These are phyloP conservation scores for Trichosporon inkin DNA, from an alignment of 1,284 basidiomycete species.

Conservation along the genomic window DNA sequence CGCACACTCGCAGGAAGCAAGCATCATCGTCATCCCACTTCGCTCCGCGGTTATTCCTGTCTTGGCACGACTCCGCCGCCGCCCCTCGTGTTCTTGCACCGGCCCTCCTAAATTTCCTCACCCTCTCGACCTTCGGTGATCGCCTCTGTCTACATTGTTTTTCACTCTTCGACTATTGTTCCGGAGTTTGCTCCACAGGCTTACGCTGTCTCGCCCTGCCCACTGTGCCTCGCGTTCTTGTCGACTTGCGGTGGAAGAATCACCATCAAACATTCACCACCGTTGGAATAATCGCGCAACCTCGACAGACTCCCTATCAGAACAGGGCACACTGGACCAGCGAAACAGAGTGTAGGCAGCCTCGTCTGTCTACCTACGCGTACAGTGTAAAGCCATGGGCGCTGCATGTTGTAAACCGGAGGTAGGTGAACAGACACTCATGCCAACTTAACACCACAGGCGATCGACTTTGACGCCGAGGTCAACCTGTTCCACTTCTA, in stretches of 20 bases:
- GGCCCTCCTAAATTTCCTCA: not conserved
- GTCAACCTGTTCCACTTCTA: constrained; percentile 97
- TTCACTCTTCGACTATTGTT: constrained; percentile 2
- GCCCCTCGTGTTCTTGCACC: not conserved
- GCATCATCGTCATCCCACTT: not conserved
- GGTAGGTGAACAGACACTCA: constrained; percentile 35
- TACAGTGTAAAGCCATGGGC: constrained; percentile 46
- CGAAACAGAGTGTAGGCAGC: not conserved
- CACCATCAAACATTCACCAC: not conserved
- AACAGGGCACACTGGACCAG: not conserved
- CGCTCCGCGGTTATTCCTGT: not conserved
- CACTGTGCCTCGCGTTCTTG: not conserved
- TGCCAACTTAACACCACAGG: constrained; percentile 54
- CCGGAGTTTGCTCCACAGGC: not conserved
- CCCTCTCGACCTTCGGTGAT: not conserved
- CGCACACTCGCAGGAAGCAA: not conserved
- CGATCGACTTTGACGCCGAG: constrained; percentile 96
- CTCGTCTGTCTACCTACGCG: not conserved
- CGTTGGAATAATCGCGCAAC: too few relatives aligned
- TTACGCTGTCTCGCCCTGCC: not conserved
- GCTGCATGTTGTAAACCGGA: constrained; percentile 56
- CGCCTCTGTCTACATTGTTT: not conserved
- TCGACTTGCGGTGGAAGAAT: not conserved
- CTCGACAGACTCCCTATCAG: too few relatives aligned
- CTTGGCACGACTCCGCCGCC: not conserved